Evolutionary conservation across 2,329 filamentous ascomycete species (phyloP).

Genomic region (Cladophialophora immunda): DNA sequence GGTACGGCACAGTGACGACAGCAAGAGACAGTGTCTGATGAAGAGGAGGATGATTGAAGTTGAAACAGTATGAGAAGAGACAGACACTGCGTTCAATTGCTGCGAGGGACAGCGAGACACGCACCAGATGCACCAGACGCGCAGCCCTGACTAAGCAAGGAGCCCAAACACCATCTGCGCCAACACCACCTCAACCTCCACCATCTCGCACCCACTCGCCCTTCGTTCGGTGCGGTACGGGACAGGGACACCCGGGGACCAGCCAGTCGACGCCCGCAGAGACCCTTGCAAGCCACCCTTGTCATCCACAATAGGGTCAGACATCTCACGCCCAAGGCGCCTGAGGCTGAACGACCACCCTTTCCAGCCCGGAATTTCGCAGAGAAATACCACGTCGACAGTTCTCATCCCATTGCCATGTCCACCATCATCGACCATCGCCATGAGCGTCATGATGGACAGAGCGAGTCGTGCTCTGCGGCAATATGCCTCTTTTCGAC

Average conservation of each 20-base stretch:
- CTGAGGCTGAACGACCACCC: constrained; percentile 1
- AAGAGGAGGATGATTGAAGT: background rate
- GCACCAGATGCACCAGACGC: background rate
- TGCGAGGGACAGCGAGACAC: background rate
- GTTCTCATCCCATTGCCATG: constrained; percentile 7
- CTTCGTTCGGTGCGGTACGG: background rate
- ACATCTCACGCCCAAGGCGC: background rate
- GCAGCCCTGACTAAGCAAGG: background rate
- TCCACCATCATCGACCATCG: background rate
- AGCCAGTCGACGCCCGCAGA: background rate
- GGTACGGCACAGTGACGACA: background rate
- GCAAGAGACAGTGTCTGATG: background rate
- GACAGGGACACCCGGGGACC: background rate
- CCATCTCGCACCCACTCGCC: background rate
- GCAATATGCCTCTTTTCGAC: constrained; percentile 11
- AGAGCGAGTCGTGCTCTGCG: constrained; percentile 13
- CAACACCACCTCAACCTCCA: background rate
- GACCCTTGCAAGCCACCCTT: background rate
- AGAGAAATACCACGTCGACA: background rate
- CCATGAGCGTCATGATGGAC: constrained; percentile 24
- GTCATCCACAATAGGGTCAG: background rate
- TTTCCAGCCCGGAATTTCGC: background rate
- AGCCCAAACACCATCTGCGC: background rate
- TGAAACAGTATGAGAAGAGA: background rate
- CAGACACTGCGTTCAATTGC: background rate